phyloP scores from a whole-genome alignment of 202 grass and related monocot genomes.

The Elaeis oleifera region DNA sequence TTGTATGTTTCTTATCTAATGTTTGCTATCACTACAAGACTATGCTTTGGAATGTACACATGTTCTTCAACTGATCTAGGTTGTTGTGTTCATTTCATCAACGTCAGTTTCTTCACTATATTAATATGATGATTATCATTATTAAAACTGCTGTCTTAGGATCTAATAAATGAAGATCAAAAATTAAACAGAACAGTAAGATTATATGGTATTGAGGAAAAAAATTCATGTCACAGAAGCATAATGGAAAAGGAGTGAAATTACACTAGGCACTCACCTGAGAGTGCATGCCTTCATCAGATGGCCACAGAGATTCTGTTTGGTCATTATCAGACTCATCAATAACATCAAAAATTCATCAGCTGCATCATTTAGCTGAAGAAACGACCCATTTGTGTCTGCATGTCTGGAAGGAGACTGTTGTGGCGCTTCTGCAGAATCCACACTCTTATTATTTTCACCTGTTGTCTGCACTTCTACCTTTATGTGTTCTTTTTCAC shows the following conservation, averaged over 20 bases:
- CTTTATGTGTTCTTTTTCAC: constrained; percentile 45
- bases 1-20: no score
- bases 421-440: neutral
- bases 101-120: no score
- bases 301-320: constrained; percentile 1
- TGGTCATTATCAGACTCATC: constrained; percentile 8
- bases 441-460: constrained; percentile 27
- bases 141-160: no score
- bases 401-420: neutral
- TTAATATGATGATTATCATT: no score
- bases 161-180: neutral
- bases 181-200: neutral
- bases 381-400: neutral
- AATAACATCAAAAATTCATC: constrained; percentile 22
- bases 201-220: no score
- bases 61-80: no score
- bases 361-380: constrained; percentile 10
- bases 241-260: no score
- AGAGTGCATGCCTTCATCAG: neutral
- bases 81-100: no score
- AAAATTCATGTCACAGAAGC: no score
- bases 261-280: neutral
- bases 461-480: constrained; percentile 38
- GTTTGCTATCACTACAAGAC: no score
- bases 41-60: no score